A percentile compares a stretch with the other conserved stretches of the same genome.
Evolutionary conservation across 2,329 filamentous ascomycete genomes (phyloP).

Genomic region (Penicillium sp.): DNA sequence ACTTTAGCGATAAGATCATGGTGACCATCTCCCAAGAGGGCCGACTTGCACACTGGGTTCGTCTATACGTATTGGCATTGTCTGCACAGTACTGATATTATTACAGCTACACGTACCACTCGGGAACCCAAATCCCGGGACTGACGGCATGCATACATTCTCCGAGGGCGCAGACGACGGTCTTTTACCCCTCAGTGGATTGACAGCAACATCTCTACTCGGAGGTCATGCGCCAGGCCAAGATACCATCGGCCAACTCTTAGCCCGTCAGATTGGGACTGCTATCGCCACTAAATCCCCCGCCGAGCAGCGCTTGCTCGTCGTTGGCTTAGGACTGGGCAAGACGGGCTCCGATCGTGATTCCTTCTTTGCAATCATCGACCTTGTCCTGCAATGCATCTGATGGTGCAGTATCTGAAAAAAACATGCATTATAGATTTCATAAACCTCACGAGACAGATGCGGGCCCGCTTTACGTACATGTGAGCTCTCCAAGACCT

Average conservation of each 20-base stretch:
- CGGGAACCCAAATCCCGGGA: constrained; percentile 36
- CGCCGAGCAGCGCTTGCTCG: constrained; percentile 58
- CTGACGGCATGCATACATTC: constrained; percentile 40
- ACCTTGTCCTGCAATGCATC: constrained; percentile 45
- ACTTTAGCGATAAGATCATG: constrained; percentile 87
- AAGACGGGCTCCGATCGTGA: constrained; percentile 43
- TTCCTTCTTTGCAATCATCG: constrained; percentile 44
- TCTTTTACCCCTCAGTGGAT: constrained; percentile 73
- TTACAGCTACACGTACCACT: constrained; percentile 33
- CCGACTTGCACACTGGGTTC: constrained; percentile 86
- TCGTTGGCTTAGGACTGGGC: constrained; percentile 59
- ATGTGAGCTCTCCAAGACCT: background rate
- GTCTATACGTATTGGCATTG: constrained; percentile 16
- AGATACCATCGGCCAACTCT: constrained; percentile 81
- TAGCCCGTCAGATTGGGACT: constrained; percentile 86
- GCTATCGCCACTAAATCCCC: constrained; percentile 71
- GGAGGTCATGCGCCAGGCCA: constrained; percentile 77
- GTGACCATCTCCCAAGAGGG: constrained; percentile 86
- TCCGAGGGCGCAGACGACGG: constrained; percentile 50
- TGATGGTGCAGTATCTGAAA: background rate
- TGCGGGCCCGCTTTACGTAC: background rate
- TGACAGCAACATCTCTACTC: constrained; percentile 83
- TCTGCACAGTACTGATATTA: constrained; percentile 5
- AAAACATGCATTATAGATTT: background rate
- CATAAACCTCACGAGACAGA: background rate